Evolutionary conservation across 108 stramenopile species (phyloP).

Genomic region (Nannochloropsis granulata): DNA sequence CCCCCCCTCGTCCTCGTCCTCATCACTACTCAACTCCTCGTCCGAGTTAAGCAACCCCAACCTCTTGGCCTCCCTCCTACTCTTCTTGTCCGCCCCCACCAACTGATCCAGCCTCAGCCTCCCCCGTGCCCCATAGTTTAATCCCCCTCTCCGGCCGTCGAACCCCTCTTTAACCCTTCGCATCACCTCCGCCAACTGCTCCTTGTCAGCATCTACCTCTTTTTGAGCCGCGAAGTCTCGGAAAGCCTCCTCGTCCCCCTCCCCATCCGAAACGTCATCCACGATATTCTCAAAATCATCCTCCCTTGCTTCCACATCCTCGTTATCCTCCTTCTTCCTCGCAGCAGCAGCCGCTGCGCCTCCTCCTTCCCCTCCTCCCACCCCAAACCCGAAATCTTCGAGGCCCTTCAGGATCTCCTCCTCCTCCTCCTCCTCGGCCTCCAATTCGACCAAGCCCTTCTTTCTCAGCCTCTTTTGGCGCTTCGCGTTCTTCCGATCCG

Average conservation of each 20-base stretch:
- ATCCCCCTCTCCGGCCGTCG: constrained; percentile 9
- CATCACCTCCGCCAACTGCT: neutral
- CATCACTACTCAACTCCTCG: constrained; percentile 25
- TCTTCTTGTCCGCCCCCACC: constrained; percentile 22
- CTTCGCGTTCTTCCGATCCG: constrained; percentile 2
- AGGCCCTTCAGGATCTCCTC: constrained; percentile 26
- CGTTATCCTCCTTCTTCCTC: constrained; percentile 16
- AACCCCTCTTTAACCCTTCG: constrained; percentile 28
- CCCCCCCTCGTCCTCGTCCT: constrained; percentile 4
- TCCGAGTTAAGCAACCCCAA: constrained; percentile 30
- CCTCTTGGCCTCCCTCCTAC: constrained; percentile 22
- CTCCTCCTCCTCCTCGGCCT: constrained; percentile 34
- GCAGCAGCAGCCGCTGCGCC: neutral
- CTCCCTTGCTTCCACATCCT: constrained; percentile 11
- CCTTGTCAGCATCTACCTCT: constrained; percentile 2
- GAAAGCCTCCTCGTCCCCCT: constrained; percentile 23
- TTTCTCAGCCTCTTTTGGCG: constrained; percentile 7
- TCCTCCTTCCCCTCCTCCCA: neutral
- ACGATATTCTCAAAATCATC: constrained; percentile 33
- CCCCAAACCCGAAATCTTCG: constrained; percentile 31
- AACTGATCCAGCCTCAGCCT: constrained; percentile 23
- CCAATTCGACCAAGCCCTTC: constrained; percentile 14
- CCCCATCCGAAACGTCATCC: constrained; percentile 26
- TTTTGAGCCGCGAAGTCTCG: constrained; percentile 12
- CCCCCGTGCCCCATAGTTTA: constrained; percentile 6